These are phyloP conservation scores for Umbelopsis vinacea DNA, from an alignment of 192 early-diverging fungal genomes.

Conservation along the genomic window DNA sequence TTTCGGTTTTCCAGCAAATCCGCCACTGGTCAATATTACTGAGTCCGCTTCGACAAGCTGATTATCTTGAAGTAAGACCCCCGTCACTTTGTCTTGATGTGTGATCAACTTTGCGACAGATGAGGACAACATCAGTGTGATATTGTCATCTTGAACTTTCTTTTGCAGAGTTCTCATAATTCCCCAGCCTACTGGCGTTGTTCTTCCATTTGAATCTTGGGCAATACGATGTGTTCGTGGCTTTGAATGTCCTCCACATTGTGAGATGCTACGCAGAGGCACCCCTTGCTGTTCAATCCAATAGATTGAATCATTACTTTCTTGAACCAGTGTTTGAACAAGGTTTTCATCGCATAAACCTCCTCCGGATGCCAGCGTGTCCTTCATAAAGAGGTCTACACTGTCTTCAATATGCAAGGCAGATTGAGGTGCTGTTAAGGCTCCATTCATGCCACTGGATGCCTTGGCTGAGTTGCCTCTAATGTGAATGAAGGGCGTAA, in stretches of 20 bases:
- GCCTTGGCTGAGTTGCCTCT: conserved; percentile 83
- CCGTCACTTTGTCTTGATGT: conserved; percentile 53
- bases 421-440: conserved; percentile 64
- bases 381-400: conserved; percentile 67
- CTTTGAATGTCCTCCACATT: conserved; percentile 78
- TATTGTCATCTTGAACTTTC: conserved; percentile 13
- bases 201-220: conserved; percentile 40
- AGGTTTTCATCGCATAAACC: conserved; percentile 61
- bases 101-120: conserved; percentile 60
- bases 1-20: conserved; percentile 70
- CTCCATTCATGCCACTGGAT: conserved; percentile 83
- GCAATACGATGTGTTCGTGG: conserved; percentile 74
- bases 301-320: conserved; percentile 69
- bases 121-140: conserved; percentile 41
- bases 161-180: conserved; percentile 73
- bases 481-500: background rate
- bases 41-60: conserved; percentile 47
- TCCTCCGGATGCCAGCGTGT: conserved; percentile 72
- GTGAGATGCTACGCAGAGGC: conserved; percentile 59
- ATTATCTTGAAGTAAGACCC: conserved; percentile 62
- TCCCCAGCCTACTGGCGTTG: conserved; percentile 69
- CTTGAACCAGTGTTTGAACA: conserved; percentile 67
- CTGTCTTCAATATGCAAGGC: conserved; percentile 53
- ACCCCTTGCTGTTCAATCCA: conserved; percentile 75
- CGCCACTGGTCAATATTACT: conserved; percentile 80